Evolutionary conservation across 2,329 filamentous ascomycete species (phyloP).

Genomic region (Botrytis elliptica): DNA sequence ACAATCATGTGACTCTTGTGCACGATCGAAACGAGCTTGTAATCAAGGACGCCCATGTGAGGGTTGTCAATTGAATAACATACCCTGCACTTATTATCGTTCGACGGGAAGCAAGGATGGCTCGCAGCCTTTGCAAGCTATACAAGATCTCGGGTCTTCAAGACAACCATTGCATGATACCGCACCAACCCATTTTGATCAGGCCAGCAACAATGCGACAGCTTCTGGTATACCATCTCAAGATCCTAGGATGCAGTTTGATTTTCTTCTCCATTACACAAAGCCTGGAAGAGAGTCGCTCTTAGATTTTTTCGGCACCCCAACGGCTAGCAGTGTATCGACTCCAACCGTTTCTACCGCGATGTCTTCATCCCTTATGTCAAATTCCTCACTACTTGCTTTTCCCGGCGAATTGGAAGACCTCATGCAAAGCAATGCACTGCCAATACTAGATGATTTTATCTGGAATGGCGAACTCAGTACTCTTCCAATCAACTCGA

Average conservation of each 20-base stretch:
- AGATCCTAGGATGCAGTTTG: slow-evolving; percentile 3
- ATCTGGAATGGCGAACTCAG: not conserved
- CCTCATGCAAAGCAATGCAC: not conserved
- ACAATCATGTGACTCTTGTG: slow-evolving; percentile 21
- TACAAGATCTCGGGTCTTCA: not conserved
- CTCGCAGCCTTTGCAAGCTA: not conserved
- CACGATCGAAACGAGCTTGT: slow-evolving; percentile 18
- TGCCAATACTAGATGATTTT: slow-evolving; percentile 9
- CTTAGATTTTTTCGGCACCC: not conserved
- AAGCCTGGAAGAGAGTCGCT: not conserved
- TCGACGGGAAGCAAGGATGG: not conserved
- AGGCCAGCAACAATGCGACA: not conserved
- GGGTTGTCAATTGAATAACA: not conserved
- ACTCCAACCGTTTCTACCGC: not conserved
- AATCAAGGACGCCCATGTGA: slow-evolving; percentile 16
- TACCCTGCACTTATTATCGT: slow-evolving; percentile 8
- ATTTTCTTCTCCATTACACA: slow-evolving; percentile 39
- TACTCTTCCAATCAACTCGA: not conserved
- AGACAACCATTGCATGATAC: not conserved
- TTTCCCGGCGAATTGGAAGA: not conserved
- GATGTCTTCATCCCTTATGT: not conserved
- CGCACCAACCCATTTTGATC: not conserved
- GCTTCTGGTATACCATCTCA: not conserved
- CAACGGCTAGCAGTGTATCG: not conserved
- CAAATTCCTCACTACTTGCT: not conserved